Conservation (phyloP, 768 basidiomycete species). For the Galerina marginata region DNA sequence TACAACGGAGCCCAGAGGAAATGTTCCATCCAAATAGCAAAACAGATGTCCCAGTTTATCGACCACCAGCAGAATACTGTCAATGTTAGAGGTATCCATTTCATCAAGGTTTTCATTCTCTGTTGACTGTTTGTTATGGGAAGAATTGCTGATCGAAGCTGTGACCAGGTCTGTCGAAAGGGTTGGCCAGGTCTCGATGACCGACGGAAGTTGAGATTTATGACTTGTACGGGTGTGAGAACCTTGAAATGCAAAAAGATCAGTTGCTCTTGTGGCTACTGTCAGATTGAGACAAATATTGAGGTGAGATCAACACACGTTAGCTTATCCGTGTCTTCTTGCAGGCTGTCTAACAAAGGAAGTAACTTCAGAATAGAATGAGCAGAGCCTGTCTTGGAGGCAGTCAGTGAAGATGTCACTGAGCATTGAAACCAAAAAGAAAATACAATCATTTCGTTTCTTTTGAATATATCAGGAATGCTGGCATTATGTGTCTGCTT, state of each 20-base stretch:
- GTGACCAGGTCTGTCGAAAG: conserved; percentile 57
- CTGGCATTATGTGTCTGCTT: conserved; percentile 38
- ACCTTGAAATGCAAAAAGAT: conserved; percentile 83
- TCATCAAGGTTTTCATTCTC: conserved; percentile 42
- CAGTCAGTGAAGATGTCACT: conserved; percentile 13
- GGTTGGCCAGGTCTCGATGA: conserved; percentile 74
- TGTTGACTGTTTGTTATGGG: conserved; percentile 37
- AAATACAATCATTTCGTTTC: conserved; percentile 64
- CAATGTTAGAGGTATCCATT: conserved; percentile 56
- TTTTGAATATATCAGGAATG: conserved; percentile 79
- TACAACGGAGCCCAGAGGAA: conserved; percentile 63
- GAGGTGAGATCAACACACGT: conserved; percentile 48
- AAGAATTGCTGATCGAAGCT: conserved; percentile 63
- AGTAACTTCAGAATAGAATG: conserved; percentile 70
- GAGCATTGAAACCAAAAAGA: neutral
- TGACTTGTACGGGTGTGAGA: conserved; percentile 55
- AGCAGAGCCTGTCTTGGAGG: conserved; percentile 73
- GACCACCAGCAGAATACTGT: conserved; percentile 68
- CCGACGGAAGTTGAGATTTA: conserved; percentile 55
- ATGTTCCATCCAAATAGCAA: conserved; percentile 78
- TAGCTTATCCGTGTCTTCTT: conserved; percentile 67
- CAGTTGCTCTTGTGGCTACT: conserved; percentile 59
- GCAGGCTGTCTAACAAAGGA: conserved; percentile 73
- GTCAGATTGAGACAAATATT: conserved; percentile 20
- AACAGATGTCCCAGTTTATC: conserved; percentile 65